A percentile compares a stretch with the other conserved stretches of the same genome.
phyloP scores from a whole-genome alignment of 352 stramenopile species.

The Phytophthora cajani region DNA sequence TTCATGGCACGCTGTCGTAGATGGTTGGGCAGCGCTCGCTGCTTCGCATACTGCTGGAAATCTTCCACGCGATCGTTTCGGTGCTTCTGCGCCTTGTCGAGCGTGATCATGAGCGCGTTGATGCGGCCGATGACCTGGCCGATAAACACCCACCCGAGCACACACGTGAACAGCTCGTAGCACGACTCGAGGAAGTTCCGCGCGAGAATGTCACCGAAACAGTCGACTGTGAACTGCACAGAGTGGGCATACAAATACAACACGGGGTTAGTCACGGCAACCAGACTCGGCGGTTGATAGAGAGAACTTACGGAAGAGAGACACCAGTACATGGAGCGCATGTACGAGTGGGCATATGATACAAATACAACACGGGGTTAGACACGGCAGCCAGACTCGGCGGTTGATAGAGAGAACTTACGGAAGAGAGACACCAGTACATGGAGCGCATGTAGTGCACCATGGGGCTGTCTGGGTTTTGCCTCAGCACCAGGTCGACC shows the following conservation, averaged over 20 bases:
- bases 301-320: slow-evolving; percentile 60
- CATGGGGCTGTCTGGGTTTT: slow-evolving; percentile 55
- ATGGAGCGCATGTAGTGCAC: slow-evolving; percentile 81
- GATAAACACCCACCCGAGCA: slow-evolving; percentile 81
- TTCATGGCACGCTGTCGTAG: slow-evolving; percentile 59
- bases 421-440: slow-evolving; percentile 79
- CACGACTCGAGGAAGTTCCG: slow-evolving; percentile 68
- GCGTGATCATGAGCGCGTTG: slow-evolving; percentile 70
- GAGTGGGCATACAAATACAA: background rate
- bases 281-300: background rate
- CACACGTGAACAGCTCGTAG: slow-evolving; percentile 68
- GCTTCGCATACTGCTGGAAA: slow-evolving; percentile 77
- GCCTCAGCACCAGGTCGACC: slow-evolving; percentile 54
- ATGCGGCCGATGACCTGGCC: slow-evolving; percentile 77
- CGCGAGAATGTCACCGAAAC: slow-evolving; percentile 74
- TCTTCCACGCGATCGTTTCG: slow-evolving; percentile 58
- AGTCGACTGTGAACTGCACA: slow-evolving; percentile 76
- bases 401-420: slow-evolving; percentile 34
- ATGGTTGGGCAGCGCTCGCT: slow-evolving; percentile 45
- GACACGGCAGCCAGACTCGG: background rate
- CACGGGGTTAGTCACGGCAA: background rate
- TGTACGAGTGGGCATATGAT: slow-evolving; percentile 45
- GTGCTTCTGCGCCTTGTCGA: slow-evolving; percentile 66
- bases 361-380: background rate
- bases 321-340: slow-evolving; percentile 83